Evolutionary conservation across 768 basidiomycete genomes (phyloP).

Genomic region (Tylopilus rubrobrunneus): DNA sequence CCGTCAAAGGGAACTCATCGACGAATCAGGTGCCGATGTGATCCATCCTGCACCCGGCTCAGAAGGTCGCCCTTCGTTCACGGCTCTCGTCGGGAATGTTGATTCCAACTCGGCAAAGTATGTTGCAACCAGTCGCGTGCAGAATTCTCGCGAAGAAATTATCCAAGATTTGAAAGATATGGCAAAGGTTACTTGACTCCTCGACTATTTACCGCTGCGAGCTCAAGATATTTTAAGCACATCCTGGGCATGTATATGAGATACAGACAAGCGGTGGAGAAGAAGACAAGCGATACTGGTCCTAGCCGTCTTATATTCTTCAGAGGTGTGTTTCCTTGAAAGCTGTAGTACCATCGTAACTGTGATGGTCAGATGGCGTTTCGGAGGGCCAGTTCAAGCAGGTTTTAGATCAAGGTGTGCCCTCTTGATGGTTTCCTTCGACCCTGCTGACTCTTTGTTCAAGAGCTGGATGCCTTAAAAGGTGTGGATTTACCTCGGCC

Average conservation of each 20-base stretch:
- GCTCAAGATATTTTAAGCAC: conserved; percentile 36
- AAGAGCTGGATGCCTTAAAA: conserved; percentile 59
- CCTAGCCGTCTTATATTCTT: conserved; percentile 77
- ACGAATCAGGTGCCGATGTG: conserved; percentile 64
- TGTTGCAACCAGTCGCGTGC: conserved; percentile 55
- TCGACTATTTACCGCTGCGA: background rate
- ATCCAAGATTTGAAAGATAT: conserved; percentile 68
- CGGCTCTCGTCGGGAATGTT: conserved; percentile 75
- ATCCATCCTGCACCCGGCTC: conserved; percentile 82
- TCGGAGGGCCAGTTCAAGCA: conserved; percentile 52
- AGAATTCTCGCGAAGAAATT: conserved; percentile 68
- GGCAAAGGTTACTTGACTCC: conserved; percentile 43
- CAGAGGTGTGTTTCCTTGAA: conserved; percentile 44
- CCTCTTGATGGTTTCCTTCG: background rate
- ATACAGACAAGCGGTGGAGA: conserved; percentile 56
- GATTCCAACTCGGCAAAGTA: conserved; percentile 78
- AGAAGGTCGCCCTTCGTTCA: conserved; percentile 76
- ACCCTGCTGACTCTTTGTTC: conserved; percentile 1
- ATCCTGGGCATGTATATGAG: conserved; percentile 53
- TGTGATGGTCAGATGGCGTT: conserved; percentile 41
- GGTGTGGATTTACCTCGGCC: conserved; percentile 33
- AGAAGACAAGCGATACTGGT: conserved; percentile 35
- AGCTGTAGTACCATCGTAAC: background rate
- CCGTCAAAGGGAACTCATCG: conserved; percentile 1
- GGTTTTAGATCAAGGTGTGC: conserved; percentile 51